Evolutionary conservation across 805 yeast species (phyloP), one percentile per base, ranked within the genome.

Genomic region (Lipomyces yamadae): DNA sequence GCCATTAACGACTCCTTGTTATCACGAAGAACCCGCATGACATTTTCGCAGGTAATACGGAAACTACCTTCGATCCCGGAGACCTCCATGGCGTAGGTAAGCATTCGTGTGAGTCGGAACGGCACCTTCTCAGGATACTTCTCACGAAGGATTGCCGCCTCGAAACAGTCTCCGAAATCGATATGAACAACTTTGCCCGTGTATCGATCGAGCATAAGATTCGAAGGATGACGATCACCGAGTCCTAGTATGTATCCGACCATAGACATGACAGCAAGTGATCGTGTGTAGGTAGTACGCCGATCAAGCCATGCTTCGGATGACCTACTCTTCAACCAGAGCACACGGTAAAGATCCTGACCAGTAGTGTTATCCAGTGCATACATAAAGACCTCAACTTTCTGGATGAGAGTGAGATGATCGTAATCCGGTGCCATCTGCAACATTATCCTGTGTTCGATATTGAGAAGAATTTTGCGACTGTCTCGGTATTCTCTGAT

Each of bases 351-450:
- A 72, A 95, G 81, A 78, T 95, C 99, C 78, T 95, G 98, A 1
- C 99, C 98, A 73, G 96, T 83, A 0, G 99, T 94, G 75, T 92
- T 93, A 76, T 94, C 97, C 72, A 95, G 80, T 0, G 99, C 97
- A 74, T 94, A 92, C 0, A 97, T 91, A 81, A 95, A 96, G 4
- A 95, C 98, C 78, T 95, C 99, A 55, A 96, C 94, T 78, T 95
- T 94, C 74, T 96, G 96, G 68, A 95, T 79, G 34, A 93, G 81
- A 0, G 98, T 92, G 76, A 95, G 81, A 68, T 87, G 89, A 72
- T 95, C 99, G 78, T 91, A 95, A 76, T 93, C 93, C 1, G 98
- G 98, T 0, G 98, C 97, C 98, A 94, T 94, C 77, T 94, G 98
- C 50, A 92, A 79, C 97, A 94, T 93, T 64, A 94, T 91, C 70